Conservation (phyloP, 1,139 yeast species). For the Geotrichum macrosporum region DNA sequence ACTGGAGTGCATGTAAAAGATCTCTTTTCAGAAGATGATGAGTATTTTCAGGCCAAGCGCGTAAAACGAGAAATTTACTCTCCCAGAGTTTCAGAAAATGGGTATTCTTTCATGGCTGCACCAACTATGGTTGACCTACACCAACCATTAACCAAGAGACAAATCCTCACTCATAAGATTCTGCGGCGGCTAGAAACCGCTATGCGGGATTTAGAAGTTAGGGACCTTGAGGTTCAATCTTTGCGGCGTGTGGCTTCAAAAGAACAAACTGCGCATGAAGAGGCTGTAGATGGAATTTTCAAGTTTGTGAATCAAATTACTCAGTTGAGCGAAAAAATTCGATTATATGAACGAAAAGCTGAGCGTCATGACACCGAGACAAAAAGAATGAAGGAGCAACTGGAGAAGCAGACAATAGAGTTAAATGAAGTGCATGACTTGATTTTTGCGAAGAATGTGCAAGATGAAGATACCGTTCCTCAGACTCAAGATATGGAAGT, state of each 20-base stretch:
- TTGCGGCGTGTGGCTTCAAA: slow-evolving; percentile 35
- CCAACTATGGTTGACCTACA: slow-evolving; percentile 39
- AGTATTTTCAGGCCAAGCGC: slow-evolving; percentile 60
- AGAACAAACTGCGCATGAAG: slow-evolving; percentile 39
- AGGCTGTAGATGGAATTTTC: slow-evolving; percentile 42
- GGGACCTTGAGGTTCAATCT: slow-evolving; percentile 35
- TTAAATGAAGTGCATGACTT: slow-evolving; percentile 15
- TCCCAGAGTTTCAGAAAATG: slow-evolving; percentile 21
- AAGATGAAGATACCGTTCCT: slow-evolving; percentile 12
- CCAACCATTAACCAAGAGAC: slow-evolving; percentile 58
- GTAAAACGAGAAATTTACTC: slow-evolving; percentile 50
- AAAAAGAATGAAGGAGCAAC: slow-evolving; percentile 12
- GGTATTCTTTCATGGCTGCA: slow-evolving; percentile 12
- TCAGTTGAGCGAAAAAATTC: slow-evolving; percentile 29
- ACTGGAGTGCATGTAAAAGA: not conserved
- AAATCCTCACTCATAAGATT: slow-evolving; percentile 49
- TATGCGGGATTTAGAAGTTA: slow-evolving; percentile 24
- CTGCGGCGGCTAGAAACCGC: slow-evolving; percentile 39
- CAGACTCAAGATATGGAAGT: too few relatives aligned
- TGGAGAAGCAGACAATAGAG: slow-evolving; percentile 17
- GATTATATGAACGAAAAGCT: slow-evolving; percentile 30
- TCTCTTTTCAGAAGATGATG: slow-evolving; percentile 17
- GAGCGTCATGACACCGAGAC: slow-evolving; percentile 29
- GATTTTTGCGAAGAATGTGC: slow-evolving; percentile 9
- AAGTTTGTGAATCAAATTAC: slow-evolving; percentile 34